These are phyloP conservation scores for Penicillium pulvis DNA, from an alignment of 495 filamentous ascomycete genomes.

Conservation along the genomic window DNA sequence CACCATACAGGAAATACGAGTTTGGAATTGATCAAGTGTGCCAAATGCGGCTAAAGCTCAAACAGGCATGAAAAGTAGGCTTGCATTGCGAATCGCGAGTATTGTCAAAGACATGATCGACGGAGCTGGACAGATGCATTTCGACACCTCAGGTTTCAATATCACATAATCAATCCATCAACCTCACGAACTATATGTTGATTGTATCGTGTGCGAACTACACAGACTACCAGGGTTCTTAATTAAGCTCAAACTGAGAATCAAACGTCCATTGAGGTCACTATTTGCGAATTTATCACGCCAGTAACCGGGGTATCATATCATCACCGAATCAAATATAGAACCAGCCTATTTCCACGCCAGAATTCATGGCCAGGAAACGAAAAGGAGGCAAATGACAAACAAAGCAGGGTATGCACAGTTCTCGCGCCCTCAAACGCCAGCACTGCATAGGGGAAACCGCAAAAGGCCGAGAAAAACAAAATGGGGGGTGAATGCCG, in stretches of 20 bases:
- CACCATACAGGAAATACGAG: background rate
- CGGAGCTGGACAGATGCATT: slow-evolving; percentile 11
- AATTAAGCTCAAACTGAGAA: background rate
- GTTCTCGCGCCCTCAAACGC: slow-evolving; percentile 18
- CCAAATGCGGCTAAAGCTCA: slow-evolving; percentile 1
- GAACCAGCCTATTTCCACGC: background rate
- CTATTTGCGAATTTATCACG: slow-evolving; percentile 1
- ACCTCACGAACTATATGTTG: background rate
- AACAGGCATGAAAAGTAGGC: slow-evolving; percentile 5
- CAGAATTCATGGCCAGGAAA: background rate
- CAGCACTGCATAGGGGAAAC: slow-evolving; percentile 11
- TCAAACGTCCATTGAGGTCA: background rate
- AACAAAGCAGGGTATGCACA: slow-evolving; percentile 10
- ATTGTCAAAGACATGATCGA: slow-evolving; percentile 18
- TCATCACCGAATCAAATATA: slow-evolving; percentile 20
- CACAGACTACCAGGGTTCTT: background rate
- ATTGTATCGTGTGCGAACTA: background rate
- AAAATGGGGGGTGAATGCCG: background rate
- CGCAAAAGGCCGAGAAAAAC: no score
- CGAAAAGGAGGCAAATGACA: slow-evolving; percentile 8
- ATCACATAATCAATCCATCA: slow-evolving; percentile 3
- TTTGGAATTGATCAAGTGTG: background rate
- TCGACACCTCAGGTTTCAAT: slow-evolving; percentile 4
- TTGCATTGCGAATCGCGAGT: slow-evolving; percentile 12
- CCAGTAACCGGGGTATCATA: slow-evolving; percentile 32